A percentile compares a stretch with the other conserved stretches of the same genome.
Evolutionary conservation across 1,139 yeast genomes (phyloP).

Genomic region (Blastobotrys buckinghamii): DNA sequence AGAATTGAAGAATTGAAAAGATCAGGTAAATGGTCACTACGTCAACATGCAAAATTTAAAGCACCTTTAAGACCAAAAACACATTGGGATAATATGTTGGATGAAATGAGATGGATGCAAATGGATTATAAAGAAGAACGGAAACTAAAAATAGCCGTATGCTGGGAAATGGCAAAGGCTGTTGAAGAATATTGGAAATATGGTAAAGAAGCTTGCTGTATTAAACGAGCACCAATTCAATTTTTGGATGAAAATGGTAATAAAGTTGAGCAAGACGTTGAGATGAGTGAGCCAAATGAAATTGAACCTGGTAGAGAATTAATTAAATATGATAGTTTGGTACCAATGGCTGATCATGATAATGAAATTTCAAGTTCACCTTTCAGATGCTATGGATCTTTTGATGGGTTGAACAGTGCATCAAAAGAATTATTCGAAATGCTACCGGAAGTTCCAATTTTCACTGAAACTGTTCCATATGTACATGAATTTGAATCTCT

Average conservation of each 20-base stretch:
- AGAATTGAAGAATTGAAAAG: slow-evolving; percentile 89
- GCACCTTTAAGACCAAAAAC: slow-evolving; percentile 59
- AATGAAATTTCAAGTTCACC: not conserved
- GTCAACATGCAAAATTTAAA: slow-evolving; percentile 68
- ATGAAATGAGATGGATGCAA: slow-evolving; percentile 83
- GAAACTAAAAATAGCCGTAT: slow-evolving; percentile 63
- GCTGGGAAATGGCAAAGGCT: slow-evolving; percentile 64
- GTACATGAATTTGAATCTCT: slow-evolving; percentile 29
- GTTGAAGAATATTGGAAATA: slow-evolving; percentile 70
- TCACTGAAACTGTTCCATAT: slow-evolving; percentile 25
- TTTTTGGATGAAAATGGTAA: slow-evolving; percentile 21
- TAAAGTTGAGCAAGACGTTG: slow-evolving; percentile 5
- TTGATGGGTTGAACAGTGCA: slow-evolving; percentile 45
- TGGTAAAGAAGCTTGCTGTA: slow-evolving; percentile 61
- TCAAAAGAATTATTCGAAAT: slow-evolving; percentile 27
- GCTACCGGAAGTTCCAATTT: slow-evolving; percentile 24
- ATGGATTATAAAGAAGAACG: slow-evolving; percentile 68
- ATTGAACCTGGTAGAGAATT: slow-evolving; percentile 1
- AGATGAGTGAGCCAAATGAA: slow-evolving; percentile 5
- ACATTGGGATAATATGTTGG: slow-evolving; percentile 70
- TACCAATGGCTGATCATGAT: slow-evolving; percentile 13
- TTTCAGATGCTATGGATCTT: slow-evolving; percentile 51
- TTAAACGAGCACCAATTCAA: slow-evolving; percentile 41
- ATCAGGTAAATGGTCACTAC: slow-evolving; percentile 82
- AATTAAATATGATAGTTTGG: slow-evolving; percentile 13